Evolutionary conservation across 1,284 basidiomycete genomes (phyloP).

Genomic region (Apiotrichum porosum): DNA sequence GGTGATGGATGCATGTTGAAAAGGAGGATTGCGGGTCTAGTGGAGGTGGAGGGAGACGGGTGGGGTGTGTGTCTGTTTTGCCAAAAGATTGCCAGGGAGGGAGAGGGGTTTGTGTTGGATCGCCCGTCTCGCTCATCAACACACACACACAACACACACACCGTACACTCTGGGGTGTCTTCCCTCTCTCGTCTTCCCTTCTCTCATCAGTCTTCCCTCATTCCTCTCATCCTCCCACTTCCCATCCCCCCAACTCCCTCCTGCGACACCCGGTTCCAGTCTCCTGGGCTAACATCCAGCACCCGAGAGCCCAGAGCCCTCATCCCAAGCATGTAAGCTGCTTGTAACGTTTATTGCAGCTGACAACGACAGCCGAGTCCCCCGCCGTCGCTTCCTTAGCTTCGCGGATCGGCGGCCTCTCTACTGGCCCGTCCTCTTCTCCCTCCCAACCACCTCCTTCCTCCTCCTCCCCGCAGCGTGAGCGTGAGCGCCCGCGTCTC

Average conservation of each 20-base stretch:
- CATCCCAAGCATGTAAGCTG: too few species aligned
- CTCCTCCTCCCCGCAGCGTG: constrained; percentile 1
- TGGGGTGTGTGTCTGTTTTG: neutral
- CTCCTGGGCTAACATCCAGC: neutral
- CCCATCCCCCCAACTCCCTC: neutral
- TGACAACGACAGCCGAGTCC: constrained; percentile 6
- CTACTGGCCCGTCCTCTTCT: constrained; percentile 19
- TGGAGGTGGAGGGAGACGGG: neutral
- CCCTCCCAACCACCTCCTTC: neutral
- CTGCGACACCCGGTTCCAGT: too few species aligned
- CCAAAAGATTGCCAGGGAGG: too few species aligned
- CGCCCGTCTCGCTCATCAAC: too few species aligned
- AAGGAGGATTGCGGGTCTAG: too few species aligned
- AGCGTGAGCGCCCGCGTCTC: constrained; percentile 22
- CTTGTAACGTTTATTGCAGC: too few species aligned
- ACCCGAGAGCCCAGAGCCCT: too few species aligned
- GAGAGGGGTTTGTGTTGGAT: too few species aligned
- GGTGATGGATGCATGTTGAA: neutral
- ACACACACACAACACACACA: neutral
- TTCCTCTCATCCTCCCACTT: neutral
- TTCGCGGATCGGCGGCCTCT: constrained; percentile 37
- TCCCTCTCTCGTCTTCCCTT: neutral
- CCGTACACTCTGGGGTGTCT: neutral
- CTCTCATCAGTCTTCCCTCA: neutral
- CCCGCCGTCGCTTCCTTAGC: constrained; percentile 31